A percentile compares a stretch with the other conserved stretches of the same genome.
These are phyloP conservation scores for Pleurotus tuber-regium DNA, from an alignment of 768 basidiomycete genomes.

Conservation along the genomic window DNA sequence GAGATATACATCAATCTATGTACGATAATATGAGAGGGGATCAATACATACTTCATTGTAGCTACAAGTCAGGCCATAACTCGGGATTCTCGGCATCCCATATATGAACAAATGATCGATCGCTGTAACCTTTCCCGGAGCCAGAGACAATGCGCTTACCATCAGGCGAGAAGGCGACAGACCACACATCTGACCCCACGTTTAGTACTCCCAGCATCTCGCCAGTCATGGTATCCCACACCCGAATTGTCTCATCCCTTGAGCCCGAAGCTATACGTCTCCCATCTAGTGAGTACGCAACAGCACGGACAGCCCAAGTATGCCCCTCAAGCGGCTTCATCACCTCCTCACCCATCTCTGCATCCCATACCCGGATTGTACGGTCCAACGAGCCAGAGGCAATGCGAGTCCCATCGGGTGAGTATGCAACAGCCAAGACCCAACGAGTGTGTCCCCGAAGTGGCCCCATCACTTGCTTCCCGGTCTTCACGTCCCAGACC, in stretches of 20 bases:
- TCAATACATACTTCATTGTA: too few species aligned
- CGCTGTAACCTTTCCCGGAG: too few species aligned
- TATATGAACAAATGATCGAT: conserved; percentile 17
- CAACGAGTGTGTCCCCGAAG: conserved; percentile 12
- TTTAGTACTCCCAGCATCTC: background rate
- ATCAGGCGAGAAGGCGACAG: conserved; percentile 25
- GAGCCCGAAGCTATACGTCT: conserved; percentile 6
- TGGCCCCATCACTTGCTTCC: background rate
- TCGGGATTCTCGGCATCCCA: conserved; percentile 25
- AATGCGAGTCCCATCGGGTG: conserved; percentile 47
- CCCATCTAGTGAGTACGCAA: conserved; percentile 12
- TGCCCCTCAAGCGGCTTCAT: background rate
- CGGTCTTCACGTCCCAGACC: conserved; percentile 18
- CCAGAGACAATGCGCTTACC: conserved; percentile 21
- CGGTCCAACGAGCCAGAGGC: conserved; percentile 51
- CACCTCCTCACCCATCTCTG: background rate
- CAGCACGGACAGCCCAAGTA: background rate
- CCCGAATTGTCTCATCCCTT: conserved; percentile 1
- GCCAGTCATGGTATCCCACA: conserved; percentile 13
- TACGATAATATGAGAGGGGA: too few species aligned
- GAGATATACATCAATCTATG: too few species aligned
- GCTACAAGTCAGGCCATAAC: too few species aligned
- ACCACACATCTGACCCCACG: conserved; percentile 11
- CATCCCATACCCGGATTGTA: conserved; percentile 35
- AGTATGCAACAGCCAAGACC: conserved; percentile 37